Evolutionary conservation across 192 early-diverging fungal genomes (phyloP).

Genomic region (Umbelopsis ramanniana): DNA sequence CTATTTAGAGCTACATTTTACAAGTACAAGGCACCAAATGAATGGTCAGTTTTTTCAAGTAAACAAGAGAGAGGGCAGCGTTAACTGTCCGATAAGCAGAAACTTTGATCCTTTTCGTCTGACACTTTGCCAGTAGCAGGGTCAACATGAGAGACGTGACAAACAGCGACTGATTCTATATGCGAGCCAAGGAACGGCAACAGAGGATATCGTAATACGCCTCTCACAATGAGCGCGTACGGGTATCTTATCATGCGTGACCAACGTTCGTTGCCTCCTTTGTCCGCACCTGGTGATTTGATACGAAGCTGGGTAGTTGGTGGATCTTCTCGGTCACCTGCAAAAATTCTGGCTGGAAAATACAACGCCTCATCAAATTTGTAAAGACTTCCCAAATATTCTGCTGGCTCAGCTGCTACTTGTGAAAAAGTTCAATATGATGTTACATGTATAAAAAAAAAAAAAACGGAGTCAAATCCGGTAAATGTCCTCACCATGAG

Average conservation of each 20-base stretch:
- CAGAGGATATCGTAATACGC: conserved; percentile 36
- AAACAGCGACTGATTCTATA: conserved; percentile 39
- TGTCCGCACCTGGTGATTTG: conserved; percentile 45
- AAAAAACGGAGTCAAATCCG: not conserved
- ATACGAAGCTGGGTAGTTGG: conserved; percentile 40
- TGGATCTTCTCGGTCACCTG: not conserved
- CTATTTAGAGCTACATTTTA: not conserved
- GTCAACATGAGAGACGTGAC: conserved; percentile 36
- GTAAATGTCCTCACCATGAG: not conserved
- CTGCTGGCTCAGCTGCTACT: conserved; percentile 36
- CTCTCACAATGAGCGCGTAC: conserved; percentile 38
- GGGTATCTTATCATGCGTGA: conserved; percentile 43
- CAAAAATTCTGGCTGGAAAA: conserved; percentile 30
- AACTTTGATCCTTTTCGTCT: conserved; percentile 36
- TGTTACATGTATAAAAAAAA: not conserved
- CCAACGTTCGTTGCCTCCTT: conserved; percentile 45
- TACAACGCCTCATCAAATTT: conserved; percentile 43
- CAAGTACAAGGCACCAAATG: conserved; percentile 4
- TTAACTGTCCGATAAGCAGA: conserved; percentile 27
- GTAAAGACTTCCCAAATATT: conserved; percentile 39
- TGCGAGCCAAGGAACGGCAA: conserved; percentile 22
- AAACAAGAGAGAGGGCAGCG: conserved; percentile 1
- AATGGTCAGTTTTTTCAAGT: not conserved
- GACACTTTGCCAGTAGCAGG: conserved; percentile 41
- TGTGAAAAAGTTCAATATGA: not conserved